Evolutionary conservation across 2,329 filamentous ascomycete species (phyloP), one percentile per base, ranked within the genome.

Genomic region (Raffaelea arxii): DNA sequence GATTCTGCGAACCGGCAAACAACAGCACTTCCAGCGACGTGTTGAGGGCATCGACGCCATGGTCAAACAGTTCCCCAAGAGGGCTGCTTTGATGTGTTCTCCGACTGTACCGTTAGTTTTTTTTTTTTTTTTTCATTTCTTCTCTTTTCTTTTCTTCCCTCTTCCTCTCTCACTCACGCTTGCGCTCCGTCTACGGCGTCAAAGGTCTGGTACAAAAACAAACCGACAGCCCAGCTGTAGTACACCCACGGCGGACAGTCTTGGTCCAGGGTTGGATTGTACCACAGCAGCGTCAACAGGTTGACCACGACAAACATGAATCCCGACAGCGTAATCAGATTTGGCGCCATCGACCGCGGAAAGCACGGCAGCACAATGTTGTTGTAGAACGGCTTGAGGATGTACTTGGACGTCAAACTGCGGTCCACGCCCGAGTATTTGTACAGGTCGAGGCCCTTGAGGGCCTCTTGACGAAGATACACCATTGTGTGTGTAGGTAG

Each of bases 121-220:
- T 9, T 37, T 18, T 37, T 18, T n/a, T 12, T 16, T 25, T 18
- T 27, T 27, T 21, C 25, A 30, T 7, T 11, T 41, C 24, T 38
- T 25, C 14, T 24, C 30, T 24, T 4, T 25, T 24, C 21, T 22
- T 32, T 25, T 27, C 25, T 35, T 14, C 32, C n/a, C 6, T 37
- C 18, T 7, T 23, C 21, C n/a, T 18, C 25, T 5, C 3, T 14
- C 14, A 77, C 84, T 63, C 73, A 88, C 81, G 92, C 92, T 64
- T 98, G 92, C 25, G 84, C 78, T 44, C 92, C 92, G 66, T 98
- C 92, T 23, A 97, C 89, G 2, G 91, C 92, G 66, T 98, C 92
- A 67, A 98, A 96, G 2, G 91, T 97, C 75, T 98, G 92, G 66
- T 98, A 98, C 44, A 97, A 65, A 63, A 97, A 96, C 54, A 98